Evolutionary conservation across 129 eudicot species (phyloP).

Genomic region (Saposhnikovia divaricata): DNA sequence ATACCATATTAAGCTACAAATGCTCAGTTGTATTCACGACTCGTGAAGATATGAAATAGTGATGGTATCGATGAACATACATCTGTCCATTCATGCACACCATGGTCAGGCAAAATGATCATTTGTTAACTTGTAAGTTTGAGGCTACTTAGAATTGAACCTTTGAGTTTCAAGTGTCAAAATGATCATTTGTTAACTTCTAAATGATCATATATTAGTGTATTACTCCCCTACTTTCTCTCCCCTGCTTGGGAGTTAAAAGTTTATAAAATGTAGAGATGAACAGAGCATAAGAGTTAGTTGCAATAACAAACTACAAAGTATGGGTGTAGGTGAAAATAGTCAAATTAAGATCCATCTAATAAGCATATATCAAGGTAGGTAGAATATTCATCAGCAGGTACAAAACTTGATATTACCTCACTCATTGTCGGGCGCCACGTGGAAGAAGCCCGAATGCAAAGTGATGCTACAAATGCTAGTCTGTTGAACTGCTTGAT

Average conservation of each 20-base stretch:
- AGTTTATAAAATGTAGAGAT: not conserved
- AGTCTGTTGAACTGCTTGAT: conserved; percentile 40
- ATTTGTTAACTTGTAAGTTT: not conserved
- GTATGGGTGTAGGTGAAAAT: not conserved
- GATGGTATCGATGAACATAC: too few species aligned
- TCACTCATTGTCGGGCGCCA: conserved; percentile 99
- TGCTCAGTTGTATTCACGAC: not conserved
- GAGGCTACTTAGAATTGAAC: not conserved
- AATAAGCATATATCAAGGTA: not conserved
- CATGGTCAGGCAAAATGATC: not conserved
- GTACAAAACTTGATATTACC: conserved; percentile 30
- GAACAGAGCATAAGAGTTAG: not conserved
- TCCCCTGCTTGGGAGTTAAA: too few species aligned
- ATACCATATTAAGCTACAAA: not conserved
- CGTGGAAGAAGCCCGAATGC: conserved; percentile 72
- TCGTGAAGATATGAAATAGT: not conserved
- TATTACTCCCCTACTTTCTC: too few species aligned
- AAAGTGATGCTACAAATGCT: conserved; percentile 75
- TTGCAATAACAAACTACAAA: not conserved
- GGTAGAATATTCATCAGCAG: not conserved
- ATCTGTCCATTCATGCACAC: not conserved
- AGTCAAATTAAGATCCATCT: not conserved
- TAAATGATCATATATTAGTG: too few species aligned
- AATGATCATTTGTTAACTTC: too few species aligned
- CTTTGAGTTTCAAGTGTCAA: too few species aligned